phyloP scores from a whole-genome alignment of 192 early-diverging fungal species.

The Kappamyces sp. region DNA sequence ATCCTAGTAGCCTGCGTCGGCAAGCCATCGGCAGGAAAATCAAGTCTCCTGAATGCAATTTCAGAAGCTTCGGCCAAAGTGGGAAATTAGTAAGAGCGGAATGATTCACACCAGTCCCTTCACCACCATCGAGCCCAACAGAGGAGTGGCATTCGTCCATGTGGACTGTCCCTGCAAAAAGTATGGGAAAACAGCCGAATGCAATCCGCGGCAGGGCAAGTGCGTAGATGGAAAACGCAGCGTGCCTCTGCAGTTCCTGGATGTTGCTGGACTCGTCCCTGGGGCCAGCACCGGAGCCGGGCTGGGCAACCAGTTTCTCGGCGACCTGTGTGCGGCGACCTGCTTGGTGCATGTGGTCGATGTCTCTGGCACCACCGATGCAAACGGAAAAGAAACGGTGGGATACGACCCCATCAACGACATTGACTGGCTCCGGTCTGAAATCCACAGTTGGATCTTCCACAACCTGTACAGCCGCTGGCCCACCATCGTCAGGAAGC shows the following conservation, averaged over 20 bases:
- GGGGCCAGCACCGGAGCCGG: constrained; percentile 70
- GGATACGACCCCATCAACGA: constrained; percentile 81
- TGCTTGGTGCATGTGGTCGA: constrained; percentile 81
- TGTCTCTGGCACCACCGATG: constrained; percentile 76
- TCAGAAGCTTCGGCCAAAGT: constrained; percentile 79
- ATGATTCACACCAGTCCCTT: constrained; percentile 45
- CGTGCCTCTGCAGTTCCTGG: constrained; percentile 68
- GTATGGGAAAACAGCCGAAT: constrained; percentile 44
- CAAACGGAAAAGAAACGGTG: constrained; percentile 63
- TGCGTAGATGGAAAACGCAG: constrained; percentile 59
- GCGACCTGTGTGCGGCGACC: constrained; percentile 72
- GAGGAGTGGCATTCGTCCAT: constrained; percentile 69
- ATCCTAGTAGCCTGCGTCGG: constrained; percentile 64
- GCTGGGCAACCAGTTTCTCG: constrained; percentile 74
- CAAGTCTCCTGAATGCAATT: constrained; percentile 73
- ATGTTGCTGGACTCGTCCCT: constrained; percentile 79
- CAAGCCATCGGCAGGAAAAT: constrained; percentile 72
- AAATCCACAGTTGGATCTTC: constrained; percentile 63
- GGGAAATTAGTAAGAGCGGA: constrained; percentile 44
- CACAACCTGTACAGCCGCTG: constrained; percentile 67
- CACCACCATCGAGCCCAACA: constrained; percentile 81
- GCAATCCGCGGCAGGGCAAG: constrained; percentile 67
- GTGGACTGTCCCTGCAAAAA: constrained; percentile 65
- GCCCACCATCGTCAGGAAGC: constrained; percentile 60
- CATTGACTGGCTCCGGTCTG: constrained; percentile 70